Evolutionary conservation across 2,329 filamentous ascomycete species (phyloP).

Genomic region (Scedosporium dehoogii): DNA sequence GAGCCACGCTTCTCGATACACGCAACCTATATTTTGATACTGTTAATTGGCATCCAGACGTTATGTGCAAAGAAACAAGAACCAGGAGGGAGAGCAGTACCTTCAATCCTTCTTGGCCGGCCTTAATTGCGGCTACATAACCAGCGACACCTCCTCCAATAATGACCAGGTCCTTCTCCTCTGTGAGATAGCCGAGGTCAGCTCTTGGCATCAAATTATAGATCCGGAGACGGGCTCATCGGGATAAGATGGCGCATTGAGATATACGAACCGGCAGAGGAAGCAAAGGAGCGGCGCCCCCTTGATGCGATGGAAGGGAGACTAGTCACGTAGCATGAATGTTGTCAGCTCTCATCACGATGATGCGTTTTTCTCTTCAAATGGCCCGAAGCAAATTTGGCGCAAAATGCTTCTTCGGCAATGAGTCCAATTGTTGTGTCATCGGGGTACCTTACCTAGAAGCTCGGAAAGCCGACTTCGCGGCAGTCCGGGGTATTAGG

Average conservation of each 20-base stretch:
- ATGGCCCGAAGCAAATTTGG: neutral
- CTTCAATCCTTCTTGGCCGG: slow-evolving; percentile 94
- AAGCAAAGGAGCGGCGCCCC: slow-evolving; percentile 50
- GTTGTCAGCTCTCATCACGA: neutral
- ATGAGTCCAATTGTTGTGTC: slow-evolving; percentile 9
- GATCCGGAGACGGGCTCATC: neutral
- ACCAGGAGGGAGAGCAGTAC: slow-evolving; percentile 33
- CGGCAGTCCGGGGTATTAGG: slow-evolving; percentile 48
- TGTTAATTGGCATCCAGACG: neutral
- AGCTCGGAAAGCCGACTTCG: slow-evolving; percentile 46
- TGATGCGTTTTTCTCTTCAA: neutral
- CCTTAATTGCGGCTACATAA: slow-evolving; percentile 98
- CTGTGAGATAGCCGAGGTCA: slow-evolving; percentile 28
- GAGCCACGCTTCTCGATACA: slow-evolving; percentile 98
- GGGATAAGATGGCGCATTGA: neutral
- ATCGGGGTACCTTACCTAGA: slow-evolving; percentile 33
- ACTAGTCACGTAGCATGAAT: neutral
- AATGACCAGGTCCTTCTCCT: slow-evolving; percentile 94
- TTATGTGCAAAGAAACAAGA: neutral
- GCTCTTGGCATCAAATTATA: neutral
- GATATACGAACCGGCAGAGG: slow-evolving; percentile 39
- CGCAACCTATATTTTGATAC: slow-evolving; percentile 53
- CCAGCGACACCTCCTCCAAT: slow-evolving; percentile 97
- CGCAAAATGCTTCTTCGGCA: neutral
- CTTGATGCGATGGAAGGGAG: slow-evolving; percentile 16